Evolutionary conservation across 208 protist species (phyloP), one percentile per base, ranked within the genome.

Genomic region (Phytomonas francai): DNA sequence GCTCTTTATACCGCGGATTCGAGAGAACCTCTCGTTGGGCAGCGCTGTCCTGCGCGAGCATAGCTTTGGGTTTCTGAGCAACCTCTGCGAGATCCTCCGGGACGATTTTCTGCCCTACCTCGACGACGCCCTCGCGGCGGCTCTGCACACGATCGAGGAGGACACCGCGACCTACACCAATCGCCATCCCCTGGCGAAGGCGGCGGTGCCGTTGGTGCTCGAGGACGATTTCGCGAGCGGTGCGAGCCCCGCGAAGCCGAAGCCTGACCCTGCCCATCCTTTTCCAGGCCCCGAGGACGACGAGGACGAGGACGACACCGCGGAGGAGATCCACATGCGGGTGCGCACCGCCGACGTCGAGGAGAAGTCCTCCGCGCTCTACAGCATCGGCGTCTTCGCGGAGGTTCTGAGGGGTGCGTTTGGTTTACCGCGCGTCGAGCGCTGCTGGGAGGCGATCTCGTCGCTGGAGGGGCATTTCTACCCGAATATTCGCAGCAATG

Each of bases 321-420:
- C 74, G 4, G 74, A 83, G 65, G 86, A 92, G 63, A 80, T 89
- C 45, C 76, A 90, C 70, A 51, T 87, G 60, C 78, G 74, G 59
- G 82, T 93, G 67, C 84, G 85, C 60, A 91, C 86, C 58, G 88
- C 86, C 16, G 88, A 96, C 63, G 71, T 93, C 4, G 86, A 93
- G 75, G 85, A 93, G 68, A 92, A 93, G 84, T 81, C 77, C 28
- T 79, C 83, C 57, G 90, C 90, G 22, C 77, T 91, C 28, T 84
- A 96, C 65, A 81, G 71, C 76, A 66, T 96, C 39, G 90, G 90
- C 59, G 84, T 93, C 25, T 90, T 93, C 51, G 90, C 90, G 1
- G 81, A 89, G 16, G 78, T 83, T 22, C 72, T 90, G 30, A 65
- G 81, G 29, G 45, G 51, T 14, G 60, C 72, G 34, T 87, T 96